Base-by-base conservation (phyloP, 2,329 filamentous ascomycete species). In the Colletotrichum shisoi region DNA sequence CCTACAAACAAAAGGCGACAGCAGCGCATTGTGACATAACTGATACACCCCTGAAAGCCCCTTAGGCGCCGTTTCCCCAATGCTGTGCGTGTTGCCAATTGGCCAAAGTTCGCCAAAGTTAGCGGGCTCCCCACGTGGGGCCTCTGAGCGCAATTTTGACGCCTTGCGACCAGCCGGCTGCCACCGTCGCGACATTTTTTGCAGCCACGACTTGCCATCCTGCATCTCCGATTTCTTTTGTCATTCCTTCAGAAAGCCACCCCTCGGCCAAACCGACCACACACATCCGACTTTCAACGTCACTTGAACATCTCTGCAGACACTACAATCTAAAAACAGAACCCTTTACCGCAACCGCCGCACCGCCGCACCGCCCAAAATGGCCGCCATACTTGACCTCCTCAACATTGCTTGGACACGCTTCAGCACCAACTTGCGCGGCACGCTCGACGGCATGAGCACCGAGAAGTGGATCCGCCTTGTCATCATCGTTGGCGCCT, bases 401-500 rank as follows among this genome's bases (percentile, higher is more conserved):
- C 40, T 62, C 13, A 39, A 52, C 21, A 67, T 46, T 19, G 48
- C 56, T 31, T 68, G 56, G 56, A 60, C 56, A 17, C 66, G 66
- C 49, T 67, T 68, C 57, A 57, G 53, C 62, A 83, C 77, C 76
- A 89, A 89, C 74, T 61, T 87, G 19, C 73, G 77, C 61, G 73
- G 78, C 39, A 80, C 83, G 27, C 81, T 89, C 70, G 77, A 78
- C 69, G 79, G 77, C 69, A 83, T 89, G 81, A 80, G 82, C 1
- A 73, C 76, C 12, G 78, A 86, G 71, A 79, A 83, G 48, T 88
- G 84, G 82, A 83, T 95, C 72, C 90, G 92, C 54, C 83, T 95
- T 65, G 78, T 92, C 71, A 83, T 88, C 71, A 85, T 93, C 69
- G 85, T 93, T 21, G 87, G 92, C 73, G 89, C 86, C 62, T 96